Percentiles rank a stretch among this genome's conserved stretches.
Conservation (phyloP, 2,329 filamentous ascomycete species). For the Fusarium secorum region DNA sequence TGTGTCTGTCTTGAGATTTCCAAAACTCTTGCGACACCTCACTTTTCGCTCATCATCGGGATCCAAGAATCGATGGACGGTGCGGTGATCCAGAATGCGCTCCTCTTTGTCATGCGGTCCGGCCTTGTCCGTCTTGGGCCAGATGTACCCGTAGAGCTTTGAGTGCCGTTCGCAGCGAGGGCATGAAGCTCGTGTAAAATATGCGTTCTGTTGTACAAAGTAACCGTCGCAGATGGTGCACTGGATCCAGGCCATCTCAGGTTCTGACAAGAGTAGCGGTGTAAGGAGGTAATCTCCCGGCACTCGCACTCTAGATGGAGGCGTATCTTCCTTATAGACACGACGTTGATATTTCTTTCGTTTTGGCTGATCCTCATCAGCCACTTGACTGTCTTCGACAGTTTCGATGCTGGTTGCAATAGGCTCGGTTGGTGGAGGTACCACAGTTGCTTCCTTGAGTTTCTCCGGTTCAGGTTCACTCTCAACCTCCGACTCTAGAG, state of each 20-base stretch:
- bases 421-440: constrained; percentile 16
- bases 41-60: constrained; percentile 70
- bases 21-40: constrained; percentile 52
- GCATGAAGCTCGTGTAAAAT: constrained; percentile 84
- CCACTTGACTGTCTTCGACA: constrained; percentile 24
- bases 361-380: constrained; percentile 36
- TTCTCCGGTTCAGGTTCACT: constrained; percentile 25
- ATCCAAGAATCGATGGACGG: constrained; percentile 82
- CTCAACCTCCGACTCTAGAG: constrained; percentile 29
- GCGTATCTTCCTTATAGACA: constrained; percentile 47
- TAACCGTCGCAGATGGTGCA: constrained; percentile 83
- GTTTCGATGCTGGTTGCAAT: constrained; percentile 40
- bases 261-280: constrained; percentile 75
- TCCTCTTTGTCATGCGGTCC: constrained; percentile 77
- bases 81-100: constrained; percentile 82
- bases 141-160: constrained; percentile 92
- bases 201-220: constrained; percentile 90
- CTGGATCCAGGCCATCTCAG: constrained; percentile 82
- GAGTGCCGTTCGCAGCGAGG: constrained; percentile 94
- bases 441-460: constrained; percentile 5
- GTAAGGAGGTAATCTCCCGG: constrained; percentile 88
- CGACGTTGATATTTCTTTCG: constrained; percentile 48
- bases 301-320: constrained; percentile 54
- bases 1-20: constrained; percentile 38
- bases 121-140: constrained; percentile 92